Evolutionary conservation across 768 basidiomycete species (phyloP).

Genomic region (Infundibulicybe gibba): DNA sequence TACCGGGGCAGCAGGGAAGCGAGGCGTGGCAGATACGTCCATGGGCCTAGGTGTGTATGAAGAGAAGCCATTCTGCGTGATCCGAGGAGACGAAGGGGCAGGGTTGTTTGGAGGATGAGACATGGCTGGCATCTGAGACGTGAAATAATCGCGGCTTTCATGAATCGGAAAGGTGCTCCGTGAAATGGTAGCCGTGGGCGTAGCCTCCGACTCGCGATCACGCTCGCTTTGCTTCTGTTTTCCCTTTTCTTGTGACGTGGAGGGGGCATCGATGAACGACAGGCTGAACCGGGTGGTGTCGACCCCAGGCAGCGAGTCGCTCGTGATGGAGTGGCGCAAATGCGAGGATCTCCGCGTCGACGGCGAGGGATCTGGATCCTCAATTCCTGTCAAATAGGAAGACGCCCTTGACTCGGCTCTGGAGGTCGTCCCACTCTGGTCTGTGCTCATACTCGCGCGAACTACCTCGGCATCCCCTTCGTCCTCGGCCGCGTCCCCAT

Average conservation of each 20-base stretch:
- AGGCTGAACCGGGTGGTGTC: too few species aligned
- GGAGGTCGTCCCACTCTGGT: slow-evolving; percentile 9
- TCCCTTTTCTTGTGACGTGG: too few species aligned
- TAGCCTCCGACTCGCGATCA: too few species aligned
- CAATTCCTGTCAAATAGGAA: background rate
- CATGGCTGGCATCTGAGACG: background rate
- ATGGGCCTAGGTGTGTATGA: slow-evolving; percentile 10
- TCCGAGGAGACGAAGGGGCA: background rate
- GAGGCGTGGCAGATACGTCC: slow-evolving; percentile 7
- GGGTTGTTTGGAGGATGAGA: background rate
- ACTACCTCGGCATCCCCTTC: slow-evolving; percentile 3
- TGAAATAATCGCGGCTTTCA: background rate
- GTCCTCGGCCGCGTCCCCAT: slow-evolving; percentile 21
- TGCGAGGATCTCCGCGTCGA: too few species aligned
- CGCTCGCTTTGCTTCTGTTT: too few species aligned
- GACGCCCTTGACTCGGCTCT: slow-evolving; percentile 4
- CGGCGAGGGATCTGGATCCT: slow-evolving; percentile 5
- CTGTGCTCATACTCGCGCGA: slow-evolving; percentile 16
- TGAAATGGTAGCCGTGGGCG: background rate
- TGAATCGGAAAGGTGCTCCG: slow-evolving; percentile 1
- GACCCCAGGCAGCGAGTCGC: too few species aligned
- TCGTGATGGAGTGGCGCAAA: too few species aligned
- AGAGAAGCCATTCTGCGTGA: background rate
- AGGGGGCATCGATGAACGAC: too few species aligned
- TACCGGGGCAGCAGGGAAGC: too few species aligned